Conservation (phyloP, 306 rosid species). For the Prunus kanzakura region DNA sequence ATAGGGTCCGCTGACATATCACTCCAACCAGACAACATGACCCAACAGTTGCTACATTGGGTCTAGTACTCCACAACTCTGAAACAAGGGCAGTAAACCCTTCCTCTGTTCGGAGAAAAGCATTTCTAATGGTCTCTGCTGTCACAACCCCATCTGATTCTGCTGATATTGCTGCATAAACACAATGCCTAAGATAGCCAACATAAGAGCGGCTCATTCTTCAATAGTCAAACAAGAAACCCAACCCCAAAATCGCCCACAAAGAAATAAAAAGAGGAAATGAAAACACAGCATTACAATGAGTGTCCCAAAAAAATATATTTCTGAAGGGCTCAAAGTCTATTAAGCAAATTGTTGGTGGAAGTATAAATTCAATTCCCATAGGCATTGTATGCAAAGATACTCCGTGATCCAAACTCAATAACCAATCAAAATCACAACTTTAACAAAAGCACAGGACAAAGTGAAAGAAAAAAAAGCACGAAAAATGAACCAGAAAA, state of each 20-base stretch:
- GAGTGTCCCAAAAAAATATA: neutral
- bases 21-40: conserved; percentile 86
- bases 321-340: neutral
- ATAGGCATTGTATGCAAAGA: conserved; percentile 10
- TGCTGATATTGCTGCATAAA: conserved; percentile 57
- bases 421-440: conserved; percentile 25
- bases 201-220: conserved; percentile 40
- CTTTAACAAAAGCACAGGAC: conserved; percentile 25
- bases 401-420: conserved; percentile 21
- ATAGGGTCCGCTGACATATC: conserved; percentile 70
- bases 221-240: conserved; percentile 11
- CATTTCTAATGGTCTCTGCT: conserved; percentile 51
- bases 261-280: neutral
- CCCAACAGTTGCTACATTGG: conserved; percentile 75
- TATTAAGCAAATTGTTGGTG: neutral
- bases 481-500: neutral
- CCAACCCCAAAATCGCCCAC: conserved; percentile 18
- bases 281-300: neutral
- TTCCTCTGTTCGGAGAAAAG: conserved; percentile 67
- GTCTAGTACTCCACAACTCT: conserved; percentile 54
- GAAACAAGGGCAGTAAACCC: conserved; percentile 71
- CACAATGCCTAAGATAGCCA: conserved; percentile 49
- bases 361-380: neutral
- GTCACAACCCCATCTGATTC: conserved; percentile 63
- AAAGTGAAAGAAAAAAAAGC: conserved; percentile 14